Evolutionary conservation across 2,329 filamentous ascomycete species (phyloP), one percentile per base, ranked within the genome.

Genomic region (Alternaria metachromatica): DNA sequence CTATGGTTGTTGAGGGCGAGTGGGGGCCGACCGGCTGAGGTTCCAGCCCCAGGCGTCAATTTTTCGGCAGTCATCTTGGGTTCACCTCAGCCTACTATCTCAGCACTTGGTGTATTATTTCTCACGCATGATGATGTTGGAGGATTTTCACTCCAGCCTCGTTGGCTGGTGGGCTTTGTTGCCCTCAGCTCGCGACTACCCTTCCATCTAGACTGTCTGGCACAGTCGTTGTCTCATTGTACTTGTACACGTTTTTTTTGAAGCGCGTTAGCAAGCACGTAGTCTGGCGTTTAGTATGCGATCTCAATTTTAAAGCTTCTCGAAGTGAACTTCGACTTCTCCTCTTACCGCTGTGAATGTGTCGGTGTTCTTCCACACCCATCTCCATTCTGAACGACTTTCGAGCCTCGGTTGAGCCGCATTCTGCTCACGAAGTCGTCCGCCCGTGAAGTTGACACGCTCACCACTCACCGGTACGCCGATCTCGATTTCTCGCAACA

Each of bases 331-430:
- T 6, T 20, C 11, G 1, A n/a, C 4, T 1, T 2, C n/a, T 3
- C 0, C 12, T 51, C 26, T 21, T 2, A 4, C 2, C 5, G 3
- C 20, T 33, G 7, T 21, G 26, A 7, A 23, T 0, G 3, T 33
- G 18, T 1, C 7, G 7, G 2, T 1, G 1, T 33, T 21, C n/a
- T 51, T 6, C 18, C 4, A 10, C 5, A 1, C n/a, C 15, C 6
- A 26, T 1, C n/a, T 12, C 0, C 11, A 28, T 6, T 7, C 26
- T 0, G 18, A 26, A 21, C 6, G 2, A 11, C 18, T 12, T 23
- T 20, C 20, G 13, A 30, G 12, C 7, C 5, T 7, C 28, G 3
- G 28, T 37, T 53, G 49, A 53, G 49, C 49, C 49, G 49, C 49
- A 53, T 25, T 3, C 8, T 7, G 6, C 49, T n/a, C 28, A 53